A percentile compares a stretch with the other conserved stretches of the same genome.
Evolutionary conservation across 2,329 filamentous ascomycete species (phyloP).

Genomic region (Berkeleyomyces rouxiae): DNA sequence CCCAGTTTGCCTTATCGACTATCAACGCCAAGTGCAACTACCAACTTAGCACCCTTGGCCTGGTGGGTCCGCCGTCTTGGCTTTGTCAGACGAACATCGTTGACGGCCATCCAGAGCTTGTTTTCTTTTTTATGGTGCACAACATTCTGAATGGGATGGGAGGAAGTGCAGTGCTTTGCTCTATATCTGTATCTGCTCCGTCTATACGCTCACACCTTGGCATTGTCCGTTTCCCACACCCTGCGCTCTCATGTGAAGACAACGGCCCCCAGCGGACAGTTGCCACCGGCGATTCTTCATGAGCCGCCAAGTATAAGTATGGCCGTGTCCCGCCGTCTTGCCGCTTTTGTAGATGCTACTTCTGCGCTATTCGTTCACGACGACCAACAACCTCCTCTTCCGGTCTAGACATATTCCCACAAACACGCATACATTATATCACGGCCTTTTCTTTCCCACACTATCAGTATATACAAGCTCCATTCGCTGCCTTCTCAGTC

Average conservation of each 20-base stretch:
- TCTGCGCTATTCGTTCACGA: not conserved
- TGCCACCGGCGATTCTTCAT: not conserved
- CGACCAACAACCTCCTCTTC: not conserved
- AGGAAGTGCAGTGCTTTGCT: too few species aligned
- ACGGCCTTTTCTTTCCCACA: not conserved
- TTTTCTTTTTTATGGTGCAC: not conserved
- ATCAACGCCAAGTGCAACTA: conserved; percentile 6
- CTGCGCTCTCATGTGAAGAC: not conserved
- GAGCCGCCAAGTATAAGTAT: not conserved
- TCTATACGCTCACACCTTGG: too few species aligned
- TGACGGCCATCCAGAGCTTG: not conserved
- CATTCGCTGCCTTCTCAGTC: not conserved
- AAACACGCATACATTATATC: too few species aligned
- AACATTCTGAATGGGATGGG: not conserved
- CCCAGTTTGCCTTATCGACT: not conserved
- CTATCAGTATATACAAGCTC: not conserved
- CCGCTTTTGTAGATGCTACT: not conserved
- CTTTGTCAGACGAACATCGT: not conserved
- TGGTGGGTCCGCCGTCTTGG: conserved; percentile 1
- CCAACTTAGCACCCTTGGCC: not conserved
- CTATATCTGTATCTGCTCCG: too few species aligned
- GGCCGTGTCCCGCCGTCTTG: not conserved
- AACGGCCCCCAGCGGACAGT: not conserved
- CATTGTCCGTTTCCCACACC: not conserved
- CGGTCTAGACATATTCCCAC: too few species aligned